A percentile compares a stretch with the other conserved stretches of the same genome.
Evolutionary conservation across 2,329 filamentous ascomycete genomes (phyloP).

Genomic region (Amauroascus niger): DNA sequence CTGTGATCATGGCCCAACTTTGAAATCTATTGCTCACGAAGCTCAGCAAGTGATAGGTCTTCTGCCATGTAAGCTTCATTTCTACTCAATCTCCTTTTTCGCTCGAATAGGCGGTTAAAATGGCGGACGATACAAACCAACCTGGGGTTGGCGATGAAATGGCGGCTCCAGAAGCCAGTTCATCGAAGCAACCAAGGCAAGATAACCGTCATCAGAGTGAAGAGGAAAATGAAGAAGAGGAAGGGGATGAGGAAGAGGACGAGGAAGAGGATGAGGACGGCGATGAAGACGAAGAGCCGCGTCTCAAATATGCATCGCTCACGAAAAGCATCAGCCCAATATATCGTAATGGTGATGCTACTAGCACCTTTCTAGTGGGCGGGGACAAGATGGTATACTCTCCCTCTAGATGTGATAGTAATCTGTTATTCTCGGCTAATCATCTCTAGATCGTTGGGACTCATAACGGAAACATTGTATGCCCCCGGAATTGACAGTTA

Average conservation of each 20-base stretch:
- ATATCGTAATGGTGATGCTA: conserved; percentile 92
- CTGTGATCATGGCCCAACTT: not conserved
- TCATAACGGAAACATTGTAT: conserved; percentile 90
- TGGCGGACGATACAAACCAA: conserved; percentile 32
- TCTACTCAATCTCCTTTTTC: conserved; percentile 12
- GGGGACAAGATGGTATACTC: conserved; percentile 86
- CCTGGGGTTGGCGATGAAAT: conserved; percentile 17
- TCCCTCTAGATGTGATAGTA: not conserved
- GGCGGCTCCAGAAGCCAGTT: not conserved
- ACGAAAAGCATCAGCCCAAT: conserved; percentile 69
- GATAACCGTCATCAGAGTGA: conserved; percentile 1
- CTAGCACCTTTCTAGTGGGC: conserved; percentile 77
- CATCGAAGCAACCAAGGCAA: conserved; percentile 14
- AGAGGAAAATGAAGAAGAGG: conserved; percentile 19
- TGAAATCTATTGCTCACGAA: not conserved
- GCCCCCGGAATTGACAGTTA: conserved; percentile 44
- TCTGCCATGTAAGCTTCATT: conserved; percentile 5
- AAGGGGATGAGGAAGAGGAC: conserved; percentile 28
- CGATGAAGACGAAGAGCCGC: conserved; percentile 86
- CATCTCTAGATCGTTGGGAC: conserved; percentile 68
- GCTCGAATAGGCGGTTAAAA: conserved; percentile 26
- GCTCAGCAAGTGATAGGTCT: not conserved
- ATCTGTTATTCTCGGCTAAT: conserved; percentile 25
- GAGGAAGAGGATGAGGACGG: conserved; percentile 53
- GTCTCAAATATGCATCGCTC: conserved; percentile 81